Evolutionary conservation across 441 rosid genomes (phyloP), one percentile per base, ranked within the genome.

Genomic region (Daphne laureola): DNA sequence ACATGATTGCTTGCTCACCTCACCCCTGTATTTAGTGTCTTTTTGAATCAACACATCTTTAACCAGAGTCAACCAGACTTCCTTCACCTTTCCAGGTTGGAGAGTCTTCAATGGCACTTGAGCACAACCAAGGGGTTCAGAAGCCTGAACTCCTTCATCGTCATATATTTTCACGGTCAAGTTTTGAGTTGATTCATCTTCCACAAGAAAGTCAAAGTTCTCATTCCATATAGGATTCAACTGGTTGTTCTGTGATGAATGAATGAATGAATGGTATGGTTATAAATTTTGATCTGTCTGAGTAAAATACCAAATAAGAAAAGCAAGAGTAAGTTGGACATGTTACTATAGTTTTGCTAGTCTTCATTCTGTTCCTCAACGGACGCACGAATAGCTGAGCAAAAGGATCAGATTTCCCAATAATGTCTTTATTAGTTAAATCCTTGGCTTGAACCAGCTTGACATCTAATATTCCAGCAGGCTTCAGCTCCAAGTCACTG

Each of bases 351-450:
- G 80, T 81, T 79, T 73, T 94, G 73, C 97, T 94, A 52, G 74
- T 86, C 56, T 83, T 83, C 49, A 63, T 88, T 74, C 71, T 80
- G 65, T 84, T 73, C 6, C 73, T 90, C 57, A 94, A 54, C 0
- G 99, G 98, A 21, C 99, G 94, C 45, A 90, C 56, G 53, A 79
- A 90, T 17, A 94, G 25, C 26, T 71, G 78, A 44, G 84, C 96
- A 62, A 61, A 94, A 55, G 99, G 98, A 85, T 94, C 99, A 0
- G 99, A 90, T 78, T 88, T 94, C 61, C 98, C 98, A 26, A 94
- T 68, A 16, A 94, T 12, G 71, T 94, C 99, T 82, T 90, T 94
- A 67, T 90, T 88, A 26, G 89, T 64, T 64, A 94, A 75, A 12
- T 78, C 86, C 64, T 82, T 95, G 58, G 95, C 99, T 79, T 95